A percentile compares a stretch with the other conserved stretches of the same genome.
Evolutionary conservation across 257 asterid species (phyloP).

Genomic region (Orobanche coerulescens): DNA sequence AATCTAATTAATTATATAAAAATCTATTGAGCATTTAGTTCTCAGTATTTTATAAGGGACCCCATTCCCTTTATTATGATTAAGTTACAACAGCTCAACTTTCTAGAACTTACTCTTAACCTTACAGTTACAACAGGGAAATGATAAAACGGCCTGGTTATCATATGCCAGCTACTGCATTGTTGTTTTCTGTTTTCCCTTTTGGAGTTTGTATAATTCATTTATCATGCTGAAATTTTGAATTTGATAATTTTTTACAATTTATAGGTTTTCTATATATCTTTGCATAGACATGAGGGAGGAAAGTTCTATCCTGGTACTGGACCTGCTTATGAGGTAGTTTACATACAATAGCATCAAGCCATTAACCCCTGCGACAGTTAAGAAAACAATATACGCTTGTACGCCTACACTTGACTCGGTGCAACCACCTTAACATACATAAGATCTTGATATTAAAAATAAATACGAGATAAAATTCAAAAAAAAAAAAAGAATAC

Average conservation of each 20-base stretch:
- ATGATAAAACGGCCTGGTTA: neutral
- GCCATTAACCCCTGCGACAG: neutral
- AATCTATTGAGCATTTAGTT: neutral
- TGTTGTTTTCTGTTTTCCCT: slow-evolving; percentile 2
- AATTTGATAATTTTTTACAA: slow-evolving; percentile 13
- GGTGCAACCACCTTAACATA: slow-evolving; percentile 9
- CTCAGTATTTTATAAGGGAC: neutral
- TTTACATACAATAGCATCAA: neutral
- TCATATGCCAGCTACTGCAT: neutral
- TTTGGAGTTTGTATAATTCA: neutral
- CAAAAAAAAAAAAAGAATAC: neutral
- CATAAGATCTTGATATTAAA: neutral
- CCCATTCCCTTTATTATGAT: neutral
- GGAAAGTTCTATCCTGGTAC: slow-evolving; percentile 97
- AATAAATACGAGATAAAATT: neutral
- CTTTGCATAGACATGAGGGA: slow-evolving; percentile 93
- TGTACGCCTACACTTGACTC: slow-evolving; percentile 5
- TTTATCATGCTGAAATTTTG: neutral
- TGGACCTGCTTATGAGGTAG: slow-evolving; percentile 92
- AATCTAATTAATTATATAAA: too few species aligned
- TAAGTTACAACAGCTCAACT: neutral
- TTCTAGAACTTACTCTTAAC: neutral
- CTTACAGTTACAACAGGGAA: neutral
- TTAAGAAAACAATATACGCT: too few species aligned
- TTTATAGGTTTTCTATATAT: slow-evolving; percentile 81